Percentiles rank a stretch among this genome's conserved stretches.
These are phyloP conservation scores for Spironucleus salmonicida DNA, from an alignment of 208 protist species.

Conservation along the genomic window DNA sequence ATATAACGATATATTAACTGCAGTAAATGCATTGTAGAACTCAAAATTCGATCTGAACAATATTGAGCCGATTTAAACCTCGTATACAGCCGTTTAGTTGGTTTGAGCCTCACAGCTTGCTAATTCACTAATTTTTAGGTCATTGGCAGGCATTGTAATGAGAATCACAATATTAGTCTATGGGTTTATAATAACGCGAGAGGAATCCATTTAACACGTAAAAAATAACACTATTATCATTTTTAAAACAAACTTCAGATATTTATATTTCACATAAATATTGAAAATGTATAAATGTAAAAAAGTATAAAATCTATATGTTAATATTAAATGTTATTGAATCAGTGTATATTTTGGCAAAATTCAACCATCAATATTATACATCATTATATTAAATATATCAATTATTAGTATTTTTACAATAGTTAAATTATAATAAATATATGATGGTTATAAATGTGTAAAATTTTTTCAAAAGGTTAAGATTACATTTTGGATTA, in stretches of 20 bases:
- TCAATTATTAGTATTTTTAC: too few species aligned
- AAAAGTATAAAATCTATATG: slow-evolving; percentile 22
- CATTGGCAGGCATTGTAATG: background rate
- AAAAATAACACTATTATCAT: too few species aligned
- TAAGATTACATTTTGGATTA: too few species aligned
- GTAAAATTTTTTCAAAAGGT: too few species aligned
- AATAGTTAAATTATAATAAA: too few species aligned
- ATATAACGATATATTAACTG: too few species aligned
- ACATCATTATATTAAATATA: slow-evolving; percentile 28
- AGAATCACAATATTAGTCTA: background rate
- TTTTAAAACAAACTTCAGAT: background rate
- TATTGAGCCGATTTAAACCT: too few species aligned
- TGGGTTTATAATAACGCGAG: slow-evolving; percentile 4
- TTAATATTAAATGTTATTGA: slow-evolving; percentile 27
- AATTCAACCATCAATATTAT: slow-evolving; percentile 4
- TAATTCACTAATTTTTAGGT: slow-evolving; percentile 7
- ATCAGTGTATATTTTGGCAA: slow-evolving; percentile 19
- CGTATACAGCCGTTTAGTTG: background rate
- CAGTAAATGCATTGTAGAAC: too few species aligned
- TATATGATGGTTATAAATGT: too few species aligned
- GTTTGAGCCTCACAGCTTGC: background rate
- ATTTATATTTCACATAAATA: slow-evolving; percentile 18
- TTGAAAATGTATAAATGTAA: slow-evolving; percentile 12
- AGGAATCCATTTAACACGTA: too few species aligned
- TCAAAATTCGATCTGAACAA: too few species aligned